Base-by-base conservation (phyloP, 805 yeast species). In the Lipomyces starkeyi region DNA sequence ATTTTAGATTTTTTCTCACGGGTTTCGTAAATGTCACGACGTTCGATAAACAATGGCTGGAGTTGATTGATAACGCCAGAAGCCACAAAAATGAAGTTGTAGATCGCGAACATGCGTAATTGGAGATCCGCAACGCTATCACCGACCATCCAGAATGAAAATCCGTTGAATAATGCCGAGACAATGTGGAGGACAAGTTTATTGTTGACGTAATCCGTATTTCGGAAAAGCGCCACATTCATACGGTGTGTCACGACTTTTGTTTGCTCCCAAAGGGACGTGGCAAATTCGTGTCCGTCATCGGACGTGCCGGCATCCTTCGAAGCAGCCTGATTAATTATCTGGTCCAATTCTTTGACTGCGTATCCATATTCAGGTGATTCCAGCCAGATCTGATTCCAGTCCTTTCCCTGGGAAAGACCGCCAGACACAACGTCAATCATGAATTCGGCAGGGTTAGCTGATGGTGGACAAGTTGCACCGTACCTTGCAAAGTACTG, bases 381-480 rank as follows among this genome's bases (percentile, higher is more conserved):
- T 7, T 56, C 43, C 35, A 52, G 49, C 68, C 68, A 91, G 60
- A 89, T 91, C 74, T 90, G 88, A 47, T 63, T 70, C 72, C 74
- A 78, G 59, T 78, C 80, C 17, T 62, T 58, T 20, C 66, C 65
- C 9, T 76, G 75, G 5, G 53, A 58, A 2, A 77, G 73, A 20
- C 76, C 79, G 61, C 78, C 79, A 61, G 75, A 79, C 65, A 80
- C 82, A 43, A 84, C 83, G 63, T 89, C 89, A 79, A 91, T 82
- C 95, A 91, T 91, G 94, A 95, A 91, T 80, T 91, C 97, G 14
- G 93, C 93, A 29, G 94, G 94, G 72, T 90, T 90, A 7, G 91
- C 91, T 56, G 83, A 82, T 3, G 81, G 79, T 20, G 93, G 91
- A 80, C 93, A 90, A 65, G 81, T 83, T 58, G 92, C 86, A 63